Conservation (phyloP, 73 alveolate species). For the Symbiodinium pilosum region DNA sequence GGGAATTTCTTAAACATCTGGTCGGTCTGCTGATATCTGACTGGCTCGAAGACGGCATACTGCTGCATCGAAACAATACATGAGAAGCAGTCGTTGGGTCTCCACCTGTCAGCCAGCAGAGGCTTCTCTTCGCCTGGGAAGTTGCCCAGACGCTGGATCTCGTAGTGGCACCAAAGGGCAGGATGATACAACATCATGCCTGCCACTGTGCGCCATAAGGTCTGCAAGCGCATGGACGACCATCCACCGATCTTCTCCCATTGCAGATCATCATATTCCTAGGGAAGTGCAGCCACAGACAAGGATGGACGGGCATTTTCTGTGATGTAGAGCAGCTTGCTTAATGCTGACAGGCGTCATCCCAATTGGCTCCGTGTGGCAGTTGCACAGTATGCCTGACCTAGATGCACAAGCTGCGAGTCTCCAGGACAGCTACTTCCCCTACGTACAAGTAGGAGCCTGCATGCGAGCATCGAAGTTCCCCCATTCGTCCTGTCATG, state of each 20-base stretch:
- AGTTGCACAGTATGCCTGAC: too few relatives aligned
- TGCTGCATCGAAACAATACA: constrained; percentile 90
- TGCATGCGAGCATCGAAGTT: constrained; percentile 85
- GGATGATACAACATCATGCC: constrained; percentile 94
- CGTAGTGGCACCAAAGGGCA: constrained; percentile 1
- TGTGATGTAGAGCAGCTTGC: background rate
- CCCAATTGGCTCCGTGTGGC: background rate
- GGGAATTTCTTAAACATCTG: constrained; percentile 73
- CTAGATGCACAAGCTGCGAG: too few relatives aligned
- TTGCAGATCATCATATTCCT: background rate
- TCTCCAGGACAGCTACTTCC: background rate
- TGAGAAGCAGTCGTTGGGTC: constrained; percentile 80
- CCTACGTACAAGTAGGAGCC: background rate
- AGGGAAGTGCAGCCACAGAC: background rate
- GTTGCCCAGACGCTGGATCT: constrained; percentile 73
- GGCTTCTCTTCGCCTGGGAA: constrained; percentile 50
- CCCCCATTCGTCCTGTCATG: constrained; percentile 73
- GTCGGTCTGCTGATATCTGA: constrained; percentile 56
- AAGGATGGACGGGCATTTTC: background rate
- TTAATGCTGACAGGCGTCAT: background rate
- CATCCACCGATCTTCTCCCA: constrained; percentile 75
- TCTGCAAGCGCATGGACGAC: constrained; percentile 86
- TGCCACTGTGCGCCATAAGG: constrained; percentile 76
- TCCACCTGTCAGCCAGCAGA: constrained; percentile 56
- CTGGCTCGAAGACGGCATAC: constrained; percentile 59